These are phyloP conservation scores for Metarhizium robertsii DNA, from an alignment of 2,329 filamentous ascomycete genomes.

Conservation along the genomic window DNA sequence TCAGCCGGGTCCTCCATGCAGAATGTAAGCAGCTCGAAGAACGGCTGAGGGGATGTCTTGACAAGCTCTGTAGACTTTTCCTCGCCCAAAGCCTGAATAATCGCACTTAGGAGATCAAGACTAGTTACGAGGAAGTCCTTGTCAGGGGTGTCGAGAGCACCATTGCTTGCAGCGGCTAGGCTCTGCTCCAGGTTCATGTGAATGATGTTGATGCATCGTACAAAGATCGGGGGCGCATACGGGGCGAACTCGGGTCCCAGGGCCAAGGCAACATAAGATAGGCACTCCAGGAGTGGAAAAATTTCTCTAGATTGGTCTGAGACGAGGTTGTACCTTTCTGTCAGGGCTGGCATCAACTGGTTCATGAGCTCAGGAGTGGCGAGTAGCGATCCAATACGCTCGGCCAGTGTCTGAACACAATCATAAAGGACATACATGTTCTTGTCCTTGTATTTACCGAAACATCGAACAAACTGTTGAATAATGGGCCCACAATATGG, in stretches of 20 bases:
- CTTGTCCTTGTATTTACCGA: conserved; percentile 91
- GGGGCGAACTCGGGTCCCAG: conserved; percentile 74
- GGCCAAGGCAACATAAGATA: conserved; percentile 87
- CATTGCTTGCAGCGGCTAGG: conserved; percentile 58
- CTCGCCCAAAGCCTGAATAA: conserved; percentile 78
- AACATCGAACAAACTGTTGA: conserved; percentile 85
- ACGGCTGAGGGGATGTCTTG: conserved; percentile 63
- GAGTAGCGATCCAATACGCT: conserved; percentile 75
- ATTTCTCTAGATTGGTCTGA: conserved; percentile 84
- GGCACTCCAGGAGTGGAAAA: conserved; percentile 89
- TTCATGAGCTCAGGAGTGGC: conserved; percentile 73
- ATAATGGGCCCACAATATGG: conserved; percentile 88
- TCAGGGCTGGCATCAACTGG: conserved; percentile 85
- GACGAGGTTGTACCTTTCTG: conserved; percentile 79
- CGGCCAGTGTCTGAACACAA: conserved; percentile 92
- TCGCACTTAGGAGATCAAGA: conserved; percentile 82
- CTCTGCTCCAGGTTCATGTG: conserved; percentile 82
- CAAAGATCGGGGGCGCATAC: conserved; percentile 80
- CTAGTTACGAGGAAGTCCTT: conserved; percentile 97
- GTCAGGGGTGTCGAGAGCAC: conserved; percentile 67
- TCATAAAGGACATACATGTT: conserved; percentile 99
- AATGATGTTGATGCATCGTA: conserved; percentile 81
- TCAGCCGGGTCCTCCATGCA: conserved; percentile 89
- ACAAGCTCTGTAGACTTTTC: conserved; percentile 70
- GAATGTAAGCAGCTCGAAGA: conserved; percentile 83